Conservation (phyloP, 331 rosid species). For the Malus hybrid region DNA sequence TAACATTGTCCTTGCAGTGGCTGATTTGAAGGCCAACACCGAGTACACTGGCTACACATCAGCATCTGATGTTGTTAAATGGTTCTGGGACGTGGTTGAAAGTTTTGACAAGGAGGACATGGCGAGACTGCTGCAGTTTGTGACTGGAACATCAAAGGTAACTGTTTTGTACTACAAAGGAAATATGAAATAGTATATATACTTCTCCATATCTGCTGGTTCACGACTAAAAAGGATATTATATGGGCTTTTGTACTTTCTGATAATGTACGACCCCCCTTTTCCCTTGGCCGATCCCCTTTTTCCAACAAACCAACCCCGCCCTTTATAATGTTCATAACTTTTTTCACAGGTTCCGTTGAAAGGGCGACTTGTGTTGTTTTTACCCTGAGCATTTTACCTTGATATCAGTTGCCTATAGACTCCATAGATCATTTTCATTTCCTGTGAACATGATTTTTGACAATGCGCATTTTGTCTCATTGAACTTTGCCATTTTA, state of each 20-base stretch:
- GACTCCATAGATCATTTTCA: background rate
- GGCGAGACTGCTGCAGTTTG: conserved; percentile 98
- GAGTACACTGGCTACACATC: conserved; percentile 93
- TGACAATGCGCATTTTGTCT: background rate
- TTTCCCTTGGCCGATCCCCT: background rate
- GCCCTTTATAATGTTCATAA: background rate
- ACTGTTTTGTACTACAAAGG: background rate
- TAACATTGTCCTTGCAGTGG: conserved; percentile 59
- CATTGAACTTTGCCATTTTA: background rate
- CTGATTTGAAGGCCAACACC: conserved; percentile 79
- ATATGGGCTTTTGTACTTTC: background rate
- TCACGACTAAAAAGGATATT: background rate
- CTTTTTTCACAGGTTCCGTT: background rate
- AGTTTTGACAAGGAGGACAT: conserved; percentile 92
- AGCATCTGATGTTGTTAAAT: conserved; percentile 84
- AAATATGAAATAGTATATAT: background rate
- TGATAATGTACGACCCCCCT: background rate
- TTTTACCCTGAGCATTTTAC: background rate
- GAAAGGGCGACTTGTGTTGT: background rate
- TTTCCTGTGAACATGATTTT: background rate
- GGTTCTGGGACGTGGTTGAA: conserved; percentile 98
- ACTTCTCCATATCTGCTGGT: background rate
- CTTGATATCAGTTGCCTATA: background rate
- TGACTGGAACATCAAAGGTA: conserved; percentile 99
- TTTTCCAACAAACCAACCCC: background rate